phyloP scores from a whole-genome alignment of 2,329 filamentous ascomycete genomes.

The Pseudogymnoascus sp. region DNA sequence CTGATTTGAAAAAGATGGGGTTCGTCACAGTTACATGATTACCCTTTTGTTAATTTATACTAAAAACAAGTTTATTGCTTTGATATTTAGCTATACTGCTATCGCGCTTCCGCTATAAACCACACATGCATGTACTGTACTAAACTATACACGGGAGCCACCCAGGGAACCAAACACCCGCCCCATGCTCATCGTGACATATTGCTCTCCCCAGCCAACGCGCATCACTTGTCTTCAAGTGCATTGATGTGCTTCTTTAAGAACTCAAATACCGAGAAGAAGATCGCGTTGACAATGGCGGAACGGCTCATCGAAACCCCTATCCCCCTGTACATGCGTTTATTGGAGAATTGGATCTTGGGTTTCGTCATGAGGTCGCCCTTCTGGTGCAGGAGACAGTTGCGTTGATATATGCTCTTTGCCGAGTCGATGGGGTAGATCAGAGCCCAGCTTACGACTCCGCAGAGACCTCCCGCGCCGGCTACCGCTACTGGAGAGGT shows the following conservation, averaged over 20 bases:
- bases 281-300: slow-evolving; percentile 77
- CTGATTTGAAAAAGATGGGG: not conserved
- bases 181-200: slow-evolving; percentile 2
- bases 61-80: not conserved
- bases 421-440: slow-evolving; percentile 64
- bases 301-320: slow-evolving; percentile 78
- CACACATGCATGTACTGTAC: not conserved
- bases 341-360: slow-evolving; percentile 70
- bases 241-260: slow-evolving; percentile 54
- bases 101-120: not conserved
- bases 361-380: slow-evolving; percentile 59
- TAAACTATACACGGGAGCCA: slow-evolving; percentile 3
- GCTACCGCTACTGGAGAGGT: slow-evolving; percentile 74
- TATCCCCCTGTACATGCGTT: slow-evolving; percentile 73
- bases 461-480: slow-evolving; percentile 70
- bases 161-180: not conserved
- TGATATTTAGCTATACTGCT: not conserved
- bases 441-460: slow-evolving; percentile 73
- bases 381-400: slow-evolving; percentile 62
- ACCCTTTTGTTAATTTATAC: not conserved
- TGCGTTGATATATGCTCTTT: slow-evolving; percentile 79
- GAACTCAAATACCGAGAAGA: slow-evolving; percentile 83
- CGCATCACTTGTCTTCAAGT: slow-evolving; percentile 22
- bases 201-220: not conserved
- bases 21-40: not conserved